phyloP scores from a whole-genome alignment of 257 asterid genomes.

The Ophiorrhiza pumila region DNA sequence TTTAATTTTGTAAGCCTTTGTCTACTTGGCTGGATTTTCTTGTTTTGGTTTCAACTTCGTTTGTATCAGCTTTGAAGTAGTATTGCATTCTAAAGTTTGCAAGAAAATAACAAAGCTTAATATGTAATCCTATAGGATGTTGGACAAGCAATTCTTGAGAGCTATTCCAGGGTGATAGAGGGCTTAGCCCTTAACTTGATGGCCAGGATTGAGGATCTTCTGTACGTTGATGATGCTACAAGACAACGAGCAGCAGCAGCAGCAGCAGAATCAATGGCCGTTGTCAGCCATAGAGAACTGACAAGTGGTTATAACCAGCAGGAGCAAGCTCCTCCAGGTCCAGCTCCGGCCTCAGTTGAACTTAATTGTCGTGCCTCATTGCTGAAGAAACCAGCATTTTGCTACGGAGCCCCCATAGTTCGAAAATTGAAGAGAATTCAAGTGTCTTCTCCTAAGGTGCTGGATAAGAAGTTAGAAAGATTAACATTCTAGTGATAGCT shows the following conservation, averaged over 20 bases:
- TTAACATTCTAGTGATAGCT: slow-evolving; percentile 9
- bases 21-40: background rate
- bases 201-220: slow-evolving; percentile 83
- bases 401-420: slow-evolving; percentile 32
- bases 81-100: background rate
- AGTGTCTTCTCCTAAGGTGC: background rate
- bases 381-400: slow-evolving; percentile 35
- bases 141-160: slow-evolving; percentile 93
- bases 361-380: slow-evolving; percentile 39
- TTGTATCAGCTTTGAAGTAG: background rate
- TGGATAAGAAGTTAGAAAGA: slow-evolving; percentile 6
- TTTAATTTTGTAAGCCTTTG: too few species aligned
- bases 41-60: background rate
- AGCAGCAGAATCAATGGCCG: slow-evolving; percentile 40
- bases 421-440: slow-evolving; percentile 32
- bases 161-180: slow-evolving; percentile 93
- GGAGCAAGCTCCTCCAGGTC: slow-evolving; percentile 36
- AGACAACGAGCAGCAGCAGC: slow-evolving; percentile 59
- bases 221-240: slow-evolving; percentile 81
- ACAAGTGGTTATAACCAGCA: slow-evolving; percentile 31
- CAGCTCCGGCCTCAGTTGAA: slow-evolving; percentile 48
- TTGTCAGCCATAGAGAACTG: slow-evolving; percentile 32
- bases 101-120: background rate
- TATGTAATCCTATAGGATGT: slow-evolving; percentile 54
- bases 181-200: slow-evolving; percentile 75